Evolutionary conservation across 148 eudicot species (phyloP), one percentile per base, ranked within the genome.

Genomic region (Rhododendron henanense): DNA sequence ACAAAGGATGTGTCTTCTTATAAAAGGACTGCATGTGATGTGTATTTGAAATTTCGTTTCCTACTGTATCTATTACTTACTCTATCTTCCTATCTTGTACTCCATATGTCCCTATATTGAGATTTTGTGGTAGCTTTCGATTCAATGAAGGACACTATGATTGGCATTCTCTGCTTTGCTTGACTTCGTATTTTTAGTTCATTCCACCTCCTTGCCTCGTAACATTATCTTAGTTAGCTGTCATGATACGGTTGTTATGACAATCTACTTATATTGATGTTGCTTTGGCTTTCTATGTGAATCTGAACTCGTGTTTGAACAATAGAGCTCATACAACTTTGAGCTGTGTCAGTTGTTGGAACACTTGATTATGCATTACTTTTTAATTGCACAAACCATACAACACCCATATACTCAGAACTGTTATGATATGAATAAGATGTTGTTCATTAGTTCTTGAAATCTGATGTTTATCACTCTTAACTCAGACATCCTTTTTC

Each of bases 361-460:
- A 79, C 16, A 33, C 50, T 3, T 79, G 23, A 47, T 23, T 23
- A n/a, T 23, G 14, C 19, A 45, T 1, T n/a, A 37, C 25, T 18
- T 55, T 57, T 19, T 21, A 81, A 57, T 81, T 55, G 69, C 69
- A 19, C 71, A 25, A 57, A 57, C 37, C 25, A 57, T 19, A 0
- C n/a, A 37, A 16, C 81, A 79, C 44, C 9, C 6, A 82, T 2
- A n/a, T 19, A 23, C 50, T 31, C 50, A 44, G 35, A 31, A 63
- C 15, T 67, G 37, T 25, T 67, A 6, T 50, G 7, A 3, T 65
- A 39, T 83, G 2, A 37, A 4, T 59, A 31, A 37, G 14, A 23
- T 55, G 61, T 55, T 11, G 84, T 59, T n/a, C 13, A 37, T 39
- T 11, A 75, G 75, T 82, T 82, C 85, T 65, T 82, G 53, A 65